Conservation (phyloP, 2,329 filamentous ascomycete species). For the Colletotrichum tanaceti region DNA sequence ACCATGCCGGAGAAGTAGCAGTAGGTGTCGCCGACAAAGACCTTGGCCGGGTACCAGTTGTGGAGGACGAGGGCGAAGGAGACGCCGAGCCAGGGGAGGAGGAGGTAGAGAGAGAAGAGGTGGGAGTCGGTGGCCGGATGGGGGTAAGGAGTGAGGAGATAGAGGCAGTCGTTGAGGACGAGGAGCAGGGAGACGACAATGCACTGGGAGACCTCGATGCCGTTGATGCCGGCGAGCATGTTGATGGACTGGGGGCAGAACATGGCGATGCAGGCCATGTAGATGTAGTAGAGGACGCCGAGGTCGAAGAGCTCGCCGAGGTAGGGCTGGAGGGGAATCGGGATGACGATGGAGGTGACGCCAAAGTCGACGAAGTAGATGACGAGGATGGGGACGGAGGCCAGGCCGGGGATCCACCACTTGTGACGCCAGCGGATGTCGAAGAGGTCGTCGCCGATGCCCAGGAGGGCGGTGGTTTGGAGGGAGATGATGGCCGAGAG, state of each 20-base stretch:
- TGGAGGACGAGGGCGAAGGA: slow-evolving; percentile 87
- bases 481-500: slow-evolving; percentile 93
- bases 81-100: slow-evolving; percentile 94
- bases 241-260: slow-evolving; percentile 99
- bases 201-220: slow-evolving; percentile 95
- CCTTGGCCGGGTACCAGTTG: slow-evolving; percentile 95
- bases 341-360: slow-evolving; percentile 94
- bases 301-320: slow-evolving; percentile 88
- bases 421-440: slow-evolving; percentile 99
- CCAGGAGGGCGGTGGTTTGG: slow-evolving; percentile 89
- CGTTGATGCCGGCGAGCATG: slow-evolving; percentile 99
- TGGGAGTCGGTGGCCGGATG: slow-evolving; percentile 97
- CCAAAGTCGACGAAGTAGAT: slow-evolving; percentile 99
- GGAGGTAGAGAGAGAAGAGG: slow-evolving; percentile 93
- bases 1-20: slow-evolving; percentile 99
- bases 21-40: slow-evolving; percentile 98
- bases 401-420: slow-evolving; percentile 95
- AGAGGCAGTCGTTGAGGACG: slow-evolving; percentile 87
- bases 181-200: slow-evolving; percentile 88
- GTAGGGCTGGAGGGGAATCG: slow-evolving; percentile 84
- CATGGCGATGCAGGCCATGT: slow-evolving; percentile 96
- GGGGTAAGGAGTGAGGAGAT: slow-evolving; percentile 84
- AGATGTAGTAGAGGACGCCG: slow-evolving; percentile 87
- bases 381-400: slow-evolving; percentile 90
- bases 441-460: slow-evolving; percentile 94